Percentiles rank a stretch among this genome's conserved stretches.
These are phyloP conservation scores for Corymbia calophylla DNA, from an alignment of 441 rosid species.

Conservation along the genomic window DNA sequence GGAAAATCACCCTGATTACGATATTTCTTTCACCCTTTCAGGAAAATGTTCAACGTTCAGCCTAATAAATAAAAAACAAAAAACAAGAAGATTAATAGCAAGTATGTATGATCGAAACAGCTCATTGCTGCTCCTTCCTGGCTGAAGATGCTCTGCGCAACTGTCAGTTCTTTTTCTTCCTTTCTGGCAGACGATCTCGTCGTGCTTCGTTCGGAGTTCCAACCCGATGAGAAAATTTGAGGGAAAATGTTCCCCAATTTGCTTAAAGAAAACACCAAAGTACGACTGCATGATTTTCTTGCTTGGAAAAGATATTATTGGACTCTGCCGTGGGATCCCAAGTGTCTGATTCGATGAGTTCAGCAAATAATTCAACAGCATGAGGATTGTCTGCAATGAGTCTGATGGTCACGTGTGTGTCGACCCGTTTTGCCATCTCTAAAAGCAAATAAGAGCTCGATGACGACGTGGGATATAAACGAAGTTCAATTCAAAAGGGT, in stretches of 20 bases:
- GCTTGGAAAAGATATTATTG: not conserved
- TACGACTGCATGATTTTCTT: not conserved
- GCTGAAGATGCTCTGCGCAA: not conserved
- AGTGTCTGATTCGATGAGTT: not conserved
- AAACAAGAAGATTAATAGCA: not conserved
- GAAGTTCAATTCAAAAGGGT: not conserved
- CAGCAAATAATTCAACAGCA: not conserved
- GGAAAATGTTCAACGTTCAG: not conserved
- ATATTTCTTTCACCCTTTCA: not conserved
- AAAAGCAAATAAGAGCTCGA: not conserved
- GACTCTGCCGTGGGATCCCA: not conserved
- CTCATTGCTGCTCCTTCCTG: not conserved
- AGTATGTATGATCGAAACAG: not conserved
- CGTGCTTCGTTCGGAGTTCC: not conserved
- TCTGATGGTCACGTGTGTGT: not conserved
- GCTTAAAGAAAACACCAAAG: not conserved
- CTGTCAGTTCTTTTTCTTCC: not conserved
- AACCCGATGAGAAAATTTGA: not conserved
- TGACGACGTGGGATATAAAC: too few species aligned
- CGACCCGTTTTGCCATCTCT: not conserved
- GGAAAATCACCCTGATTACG: rapidly evolving
- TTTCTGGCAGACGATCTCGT: not conserved
- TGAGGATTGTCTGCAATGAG: not conserved
- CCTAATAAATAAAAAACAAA: not conserved
- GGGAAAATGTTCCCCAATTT: not conserved